phyloP scores from a whole-genome alignment of 1,139 yeast genomes.

The Sugiyamaella grinbergsii region DNA sequence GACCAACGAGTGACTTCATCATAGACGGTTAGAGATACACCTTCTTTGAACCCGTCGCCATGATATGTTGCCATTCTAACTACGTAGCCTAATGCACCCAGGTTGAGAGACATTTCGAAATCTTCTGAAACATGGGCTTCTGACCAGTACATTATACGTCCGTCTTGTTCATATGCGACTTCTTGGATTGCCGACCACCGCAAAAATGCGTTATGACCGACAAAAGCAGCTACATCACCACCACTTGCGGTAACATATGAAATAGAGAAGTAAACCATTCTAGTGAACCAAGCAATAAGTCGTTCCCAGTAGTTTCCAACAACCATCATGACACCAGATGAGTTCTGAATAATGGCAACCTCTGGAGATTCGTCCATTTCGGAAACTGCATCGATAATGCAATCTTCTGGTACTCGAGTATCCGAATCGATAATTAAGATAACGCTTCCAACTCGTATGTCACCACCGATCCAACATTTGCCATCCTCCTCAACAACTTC shows the following conservation, averaged over 20 bases:
- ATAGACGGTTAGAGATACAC: neutral
- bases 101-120: neutral
- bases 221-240: neutral
- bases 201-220: slow-evolving; percentile 1
- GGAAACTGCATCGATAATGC: neutral
- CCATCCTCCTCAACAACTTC: neutral
- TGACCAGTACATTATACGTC: neutral
- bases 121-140: slow-evolving; percentile 1
- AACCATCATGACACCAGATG: slow-evolving; percentile 3
- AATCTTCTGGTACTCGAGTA: neutral
- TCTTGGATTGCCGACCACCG: slow-evolving; percentile 1
- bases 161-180: neutral
- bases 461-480: neutral
- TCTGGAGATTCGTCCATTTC: neutral
- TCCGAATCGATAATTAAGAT: neutral
- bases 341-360: slow-evolving; percentile 1
- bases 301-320: neutral
- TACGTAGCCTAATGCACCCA: neutral
- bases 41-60: neutral
- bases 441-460: neutral
- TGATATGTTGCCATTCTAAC: neutral
- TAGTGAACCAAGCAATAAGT: slow-evolving; percentile 2
- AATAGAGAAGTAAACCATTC: neutral
- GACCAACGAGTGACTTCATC: slow-evolving; percentile 3
- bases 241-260: neutral